Base-by-base conservation (phyloP, 495 filamentous ascomycete genomes). In the Aspergillus conjunctus region DNA sequence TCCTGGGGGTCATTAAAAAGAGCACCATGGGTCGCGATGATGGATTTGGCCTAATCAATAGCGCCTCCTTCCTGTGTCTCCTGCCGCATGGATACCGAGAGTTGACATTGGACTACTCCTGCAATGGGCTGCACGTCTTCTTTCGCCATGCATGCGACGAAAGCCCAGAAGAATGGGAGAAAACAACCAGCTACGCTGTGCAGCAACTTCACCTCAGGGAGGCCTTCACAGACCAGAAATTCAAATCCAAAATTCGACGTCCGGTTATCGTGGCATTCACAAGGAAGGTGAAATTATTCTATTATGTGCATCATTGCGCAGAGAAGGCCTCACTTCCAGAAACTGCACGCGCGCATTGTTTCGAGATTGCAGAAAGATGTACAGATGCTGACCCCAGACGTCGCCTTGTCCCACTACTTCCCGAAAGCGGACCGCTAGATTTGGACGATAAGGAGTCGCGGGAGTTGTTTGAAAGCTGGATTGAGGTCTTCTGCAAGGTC, bases 211-310 rank as follows among this genome's bases (percentile, higher is more conserved):
- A 53, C 22, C 20, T 0, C 41, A 37, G 26, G 9, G 59, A 65
- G 31, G 34, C 0, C 7, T 21, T 0, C 14, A 21, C 12, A 7
- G 9, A 21, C 0, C 4, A 17, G 1, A 3, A 10, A 4, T 30
- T 51, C 12, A 26, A 9, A 2, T 31, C 14, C 18, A 2, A 4
- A 6, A 5, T 53, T 2, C 31, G 18, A 37, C 49, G 21, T 12
- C 62, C 62, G 0, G 44, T 63, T 0, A 44, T 68, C 18, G 45
- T 68, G 26, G 66, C 54, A 17, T 68, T 68, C 31, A 32, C 48
- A 4, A 61, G 60, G n/a, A 54, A 41, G 1, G 26, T 61, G 50
- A 61, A 56, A 43, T 32, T 68, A 14, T 68, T 63, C 17, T 68
- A 63, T 17, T 68, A 65, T 15, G 54, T 68, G 26, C 22, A 61